Evolutionary conservation across 495 filamentous ascomycete genomes (phyloP), one percentile per base, ranked within the genome.

Genomic region (Margaritispora aquatica): DNA sequence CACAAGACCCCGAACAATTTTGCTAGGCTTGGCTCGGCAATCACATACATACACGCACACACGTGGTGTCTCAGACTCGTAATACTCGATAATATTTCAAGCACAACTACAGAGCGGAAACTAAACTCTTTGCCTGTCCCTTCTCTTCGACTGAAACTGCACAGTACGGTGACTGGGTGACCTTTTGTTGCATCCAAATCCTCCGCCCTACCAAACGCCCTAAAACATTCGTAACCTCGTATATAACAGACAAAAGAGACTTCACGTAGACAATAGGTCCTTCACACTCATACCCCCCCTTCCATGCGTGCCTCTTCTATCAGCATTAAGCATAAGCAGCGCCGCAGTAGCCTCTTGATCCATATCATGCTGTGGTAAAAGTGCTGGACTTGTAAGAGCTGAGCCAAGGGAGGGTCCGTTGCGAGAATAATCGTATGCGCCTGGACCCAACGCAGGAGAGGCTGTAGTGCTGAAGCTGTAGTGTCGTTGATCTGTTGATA

Each of bases 271-370:
- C 47, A 95, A 75, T 55, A 94, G 71, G 72, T 95, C 90, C 57
- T 78, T 83, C 1, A 93, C 90, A 68, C 89, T 92, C 83, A 93
- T 89, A n/a, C 38, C 38, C 0, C 87, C 55, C 29, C 57, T 55
- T 49, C 61, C 64, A 47, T 64, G 66, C 19, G 73, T 58, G 41
- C 72, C 66, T 54, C 87, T 73, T 19, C 86, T 76, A 63, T 89
- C 88, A 55, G 79, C 80, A 53, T 89, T 92, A 48, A 96, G 71
- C 84, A 94, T 88, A 47, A 96, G 71, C 62, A 96, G 71, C 1
- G 89, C 89, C 19, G 88, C 84, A 1, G 88, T 91, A 0, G 87
- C 90, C 68, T 93, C 90, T 58, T 91, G 87, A 61, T 93, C 88
- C 34, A 81, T 66, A 54, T 78, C 78, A 41, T 59, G 34, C 34